Percentiles rank a stretch among this genome's conserved stretches.
Evolutionary conservation across 2,329 filamentous ascomycete genomes (phyloP).

Genomic region (Myriosclerotinia duriaeana): DNA sequence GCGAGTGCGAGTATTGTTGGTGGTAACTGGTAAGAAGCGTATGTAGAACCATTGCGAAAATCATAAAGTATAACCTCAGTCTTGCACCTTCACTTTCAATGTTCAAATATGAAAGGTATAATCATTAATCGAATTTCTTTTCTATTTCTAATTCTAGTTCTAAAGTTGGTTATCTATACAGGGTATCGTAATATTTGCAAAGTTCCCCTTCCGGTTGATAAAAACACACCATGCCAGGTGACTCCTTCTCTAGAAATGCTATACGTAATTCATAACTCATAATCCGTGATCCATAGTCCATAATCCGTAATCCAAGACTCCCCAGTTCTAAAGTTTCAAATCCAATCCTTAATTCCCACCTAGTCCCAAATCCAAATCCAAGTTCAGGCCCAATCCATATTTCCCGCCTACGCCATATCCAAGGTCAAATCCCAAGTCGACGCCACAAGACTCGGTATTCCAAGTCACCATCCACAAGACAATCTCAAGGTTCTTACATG

Average conservation of each 20-base stretch:
- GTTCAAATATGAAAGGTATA: background rate
- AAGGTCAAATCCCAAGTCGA: background rate
- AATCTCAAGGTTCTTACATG: conserved; percentile 11
- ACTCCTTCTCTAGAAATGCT: background rate
- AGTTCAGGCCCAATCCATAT: background rate
- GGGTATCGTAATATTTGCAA: conserved; percentile 5
- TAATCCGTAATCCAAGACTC: conserved; percentile 3
- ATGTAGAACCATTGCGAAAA: too few species aligned
- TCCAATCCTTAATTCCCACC: background rate
- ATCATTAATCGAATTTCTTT: background rate
- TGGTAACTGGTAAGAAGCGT: too few species aligned
- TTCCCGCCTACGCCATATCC: background rate
- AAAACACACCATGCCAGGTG: background rate
- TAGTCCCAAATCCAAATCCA: background rate
- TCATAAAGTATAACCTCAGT: background rate
- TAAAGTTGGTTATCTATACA: conserved; percentile 17
- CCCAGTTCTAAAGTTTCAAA: background rate
- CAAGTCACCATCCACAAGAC: background rate
- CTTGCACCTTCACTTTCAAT: background rate
- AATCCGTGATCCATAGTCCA: conserved; percentile 4
- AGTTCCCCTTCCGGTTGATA: background rate
- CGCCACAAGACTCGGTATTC: background rate
- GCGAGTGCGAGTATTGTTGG: too few species aligned
- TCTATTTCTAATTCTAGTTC: background rate
- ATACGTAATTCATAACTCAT: conserved; percentile 1